Evolutionary conservation across 2,329 filamentous ascomycete genomes (phyloP).

Genomic region (Ambrosiella cleistominuta): DNA sequence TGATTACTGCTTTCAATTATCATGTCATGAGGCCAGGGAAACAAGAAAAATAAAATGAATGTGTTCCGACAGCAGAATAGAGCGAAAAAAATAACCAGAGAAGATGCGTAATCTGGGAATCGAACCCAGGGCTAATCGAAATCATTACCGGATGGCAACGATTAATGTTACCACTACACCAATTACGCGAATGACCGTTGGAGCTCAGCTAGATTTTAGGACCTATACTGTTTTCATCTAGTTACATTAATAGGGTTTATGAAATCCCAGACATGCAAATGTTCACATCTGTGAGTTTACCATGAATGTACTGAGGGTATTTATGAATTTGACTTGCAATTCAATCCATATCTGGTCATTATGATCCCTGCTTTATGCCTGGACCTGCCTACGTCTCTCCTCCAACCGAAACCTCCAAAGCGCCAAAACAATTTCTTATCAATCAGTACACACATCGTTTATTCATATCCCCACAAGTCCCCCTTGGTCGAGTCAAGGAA

Average conservation of each 20-base stretch:
- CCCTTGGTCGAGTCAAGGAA: neutral
- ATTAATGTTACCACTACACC: constrained; percentile 1
- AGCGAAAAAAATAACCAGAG: neutral
- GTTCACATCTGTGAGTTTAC: no score
- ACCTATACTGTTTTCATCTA: neutral
- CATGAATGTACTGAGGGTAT: no score
- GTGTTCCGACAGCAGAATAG: neutral
- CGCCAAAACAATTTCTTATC: neutral
- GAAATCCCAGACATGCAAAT: no score
- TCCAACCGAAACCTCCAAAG: neutral
- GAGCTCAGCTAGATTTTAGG: neutral
- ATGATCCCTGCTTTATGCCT: neutral
- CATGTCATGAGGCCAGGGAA: no score
- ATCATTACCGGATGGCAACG: neutral
- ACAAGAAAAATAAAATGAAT: neutral
- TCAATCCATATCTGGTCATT: neutral
- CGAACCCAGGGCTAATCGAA: neutral
- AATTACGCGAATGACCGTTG: neutral
- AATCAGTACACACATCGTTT: neutral
- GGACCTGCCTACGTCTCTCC: neutral
- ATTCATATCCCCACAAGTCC: neutral
- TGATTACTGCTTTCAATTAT: no score
- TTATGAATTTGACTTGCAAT: no score
- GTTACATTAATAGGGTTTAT: neutral
- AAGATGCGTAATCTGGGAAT: neutral